Evolutionary conservation across 2,329 filamentous ascomycete species (phyloP).

Genomic region (Neofusicoccum kwambonambiense): DNA sequence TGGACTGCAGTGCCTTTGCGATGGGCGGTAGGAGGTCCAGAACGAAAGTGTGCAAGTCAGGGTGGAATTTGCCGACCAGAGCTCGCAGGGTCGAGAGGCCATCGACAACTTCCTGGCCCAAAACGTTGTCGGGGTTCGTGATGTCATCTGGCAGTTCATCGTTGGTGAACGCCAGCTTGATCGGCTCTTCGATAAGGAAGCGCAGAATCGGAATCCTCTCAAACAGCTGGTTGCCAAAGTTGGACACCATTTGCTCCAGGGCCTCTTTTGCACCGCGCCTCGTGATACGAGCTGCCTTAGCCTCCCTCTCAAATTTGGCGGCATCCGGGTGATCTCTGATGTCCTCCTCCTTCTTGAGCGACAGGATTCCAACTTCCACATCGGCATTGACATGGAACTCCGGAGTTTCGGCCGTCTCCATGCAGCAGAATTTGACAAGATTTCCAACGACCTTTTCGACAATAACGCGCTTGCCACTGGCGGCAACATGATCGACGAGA

Average conservation of each 20-base stretch:
- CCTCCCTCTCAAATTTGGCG: conserved; percentile 84
- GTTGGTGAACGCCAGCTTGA: conserved; percentile 70
- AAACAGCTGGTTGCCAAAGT: conserved; percentile 75
- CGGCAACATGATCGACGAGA: conserved; percentile 83
- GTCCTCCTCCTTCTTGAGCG: conserved; percentile 96
- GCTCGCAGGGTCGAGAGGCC: conserved; percentile 90
- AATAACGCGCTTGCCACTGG: conserved; percentile 74
- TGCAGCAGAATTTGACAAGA: conserved; percentile 94
- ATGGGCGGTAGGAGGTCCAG: conserved; percentile 81
- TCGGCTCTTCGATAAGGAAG: conserved; percentile 76
- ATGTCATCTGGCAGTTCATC: conserved; percentile 69
- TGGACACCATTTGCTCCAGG: conserved; percentile 78
- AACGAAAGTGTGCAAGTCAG: conserved; percentile 73
- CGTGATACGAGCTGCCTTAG: conserved; percentile 84
- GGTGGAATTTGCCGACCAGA: conserved; percentile 83
- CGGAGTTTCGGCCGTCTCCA: conserved; percentile 95
- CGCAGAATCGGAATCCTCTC: conserved; percentile 81
- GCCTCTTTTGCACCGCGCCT: conserved; percentile 92
- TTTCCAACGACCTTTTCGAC: conserved; percentile 96
- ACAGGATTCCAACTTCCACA: conserved; percentile 79
- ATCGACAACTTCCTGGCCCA: conserved; percentile 92
- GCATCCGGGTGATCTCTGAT: conserved; percentile 89
- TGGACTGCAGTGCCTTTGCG: conserved; percentile 81
- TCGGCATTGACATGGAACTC: conserved; percentile 83
- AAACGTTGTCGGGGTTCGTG: conserved; percentile 67